phyloP scores from a whole-genome alignment of 2,329 filamentous ascomycete genomes.

The Aaosphaeria arxii region DNA sequence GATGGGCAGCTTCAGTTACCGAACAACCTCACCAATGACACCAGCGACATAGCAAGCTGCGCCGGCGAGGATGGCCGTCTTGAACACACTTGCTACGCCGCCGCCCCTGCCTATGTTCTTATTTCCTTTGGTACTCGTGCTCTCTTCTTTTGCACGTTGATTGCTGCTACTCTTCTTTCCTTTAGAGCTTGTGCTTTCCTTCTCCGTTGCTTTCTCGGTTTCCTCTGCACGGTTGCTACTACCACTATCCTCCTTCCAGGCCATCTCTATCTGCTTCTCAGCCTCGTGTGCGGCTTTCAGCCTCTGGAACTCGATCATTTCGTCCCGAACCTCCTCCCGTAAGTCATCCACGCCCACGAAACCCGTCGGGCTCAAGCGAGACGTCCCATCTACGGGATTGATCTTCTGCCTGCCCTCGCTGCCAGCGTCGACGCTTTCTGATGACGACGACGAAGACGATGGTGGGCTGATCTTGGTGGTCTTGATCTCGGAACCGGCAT shows the following conservation, averaged over 20 bases:
- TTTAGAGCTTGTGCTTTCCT: background rate
- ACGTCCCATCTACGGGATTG: slow-evolving; percentile 37
- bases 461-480: background rate
- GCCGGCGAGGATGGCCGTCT: slow-evolving; percentile 26
- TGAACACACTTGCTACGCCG: slow-evolving; percentile 19
- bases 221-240: background rate
- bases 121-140: background rate
- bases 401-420: slow-evolving; percentile 5
- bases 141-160: background rate
- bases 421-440: background rate
- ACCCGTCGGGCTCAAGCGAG: slow-evolving; percentile 30
- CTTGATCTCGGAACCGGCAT: background rate
- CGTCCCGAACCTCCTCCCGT: slow-evolving; percentile 13
- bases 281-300: background rate
- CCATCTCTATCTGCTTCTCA: background rate
- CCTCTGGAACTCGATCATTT: background rate
- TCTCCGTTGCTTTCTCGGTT: background rate
- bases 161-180: background rate
- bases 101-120: slow-evolving; percentile 9
- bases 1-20: too few relatives aligned
- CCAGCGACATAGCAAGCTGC: slow-evolving; percentile 31
- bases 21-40: slow-evolving; percentile 22
- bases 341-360: slow-evolving; percentile 25
- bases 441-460: too few relatives aligned
- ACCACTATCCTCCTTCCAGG: background rate